Percentiles rank a stretch among this genome's conserved stretches.
phyloP scores from a whole-genome alignment of 805 yeast genomes.

The Kluyveromyces lactis region DNA sequence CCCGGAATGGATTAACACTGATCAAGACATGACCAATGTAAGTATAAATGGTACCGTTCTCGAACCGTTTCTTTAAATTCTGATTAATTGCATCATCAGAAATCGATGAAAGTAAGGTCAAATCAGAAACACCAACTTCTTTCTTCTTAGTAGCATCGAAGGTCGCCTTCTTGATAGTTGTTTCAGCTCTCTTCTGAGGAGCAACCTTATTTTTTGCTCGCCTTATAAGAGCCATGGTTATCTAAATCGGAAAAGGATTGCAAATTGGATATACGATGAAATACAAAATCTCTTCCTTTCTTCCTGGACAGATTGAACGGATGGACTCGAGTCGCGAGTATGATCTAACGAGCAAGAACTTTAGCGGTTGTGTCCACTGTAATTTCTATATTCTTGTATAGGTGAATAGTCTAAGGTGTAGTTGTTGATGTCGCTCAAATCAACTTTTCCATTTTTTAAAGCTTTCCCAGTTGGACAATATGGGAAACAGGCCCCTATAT shows the following conservation, averaged over 20 bases:
- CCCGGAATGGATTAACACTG: slow-evolving; percentile 94
- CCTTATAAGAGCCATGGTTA: slow-evolving; percentile 64
- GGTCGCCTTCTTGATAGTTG: slow-evolving; percentile 68
- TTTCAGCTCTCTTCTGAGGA: slow-evolving; percentile 47
- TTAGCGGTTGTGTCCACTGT: no score
- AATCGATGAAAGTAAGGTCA: slow-evolving; percentile 80
- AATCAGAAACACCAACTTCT: slow-evolving; percentile 97
- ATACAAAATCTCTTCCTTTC: no score
- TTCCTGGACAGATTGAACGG: no score
- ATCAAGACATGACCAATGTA: slow-evolving; percentile 92
- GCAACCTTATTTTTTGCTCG: slow-evolving; percentile 52
- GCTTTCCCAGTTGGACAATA: no score
- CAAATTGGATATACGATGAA: no score
- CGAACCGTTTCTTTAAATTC: slow-evolving; percentile 79
- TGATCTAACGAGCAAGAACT: no score
- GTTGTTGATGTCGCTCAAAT: no score
- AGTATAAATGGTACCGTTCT: slow-evolving; percentile 84
- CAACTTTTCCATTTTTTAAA: no score
- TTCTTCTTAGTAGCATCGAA: slow-evolving; percentile 83
- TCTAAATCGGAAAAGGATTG: neutral
- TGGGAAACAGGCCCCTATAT: no score
- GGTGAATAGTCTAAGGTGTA: no score
- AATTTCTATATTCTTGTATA: no score
- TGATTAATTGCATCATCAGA: slow-evolving; percentile 90
- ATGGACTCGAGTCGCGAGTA: no score